A percentile compares a stretch with the other conserved stretches of the same genome.
Conservation (phyloP, 495 filamentous ascomycete species). For the Penicillium macrosclerotiorum region DNA sequence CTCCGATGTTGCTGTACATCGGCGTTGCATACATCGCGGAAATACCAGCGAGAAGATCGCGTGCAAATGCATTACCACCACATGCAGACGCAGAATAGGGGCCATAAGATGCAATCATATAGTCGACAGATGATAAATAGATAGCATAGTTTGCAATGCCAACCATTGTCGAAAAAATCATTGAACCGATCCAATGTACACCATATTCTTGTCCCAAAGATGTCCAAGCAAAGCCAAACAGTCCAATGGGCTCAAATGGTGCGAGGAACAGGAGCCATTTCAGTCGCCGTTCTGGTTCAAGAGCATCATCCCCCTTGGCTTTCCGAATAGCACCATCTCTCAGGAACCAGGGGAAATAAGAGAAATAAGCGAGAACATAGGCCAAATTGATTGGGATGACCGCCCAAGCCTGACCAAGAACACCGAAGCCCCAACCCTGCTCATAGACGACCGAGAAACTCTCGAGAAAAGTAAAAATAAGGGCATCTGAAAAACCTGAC, state of each 20-base stretch:
- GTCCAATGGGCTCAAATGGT: constrained; percentile 60
- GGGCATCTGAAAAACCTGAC: constrained; percentile 69
- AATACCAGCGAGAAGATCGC: constrained; percentile 46
- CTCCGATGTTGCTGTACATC: constrained; percentile 40
- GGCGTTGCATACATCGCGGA: constrained; percentile 43
- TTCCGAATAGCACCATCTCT: constrained; percentile 43
- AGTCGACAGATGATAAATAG: constrained; percentile 75
- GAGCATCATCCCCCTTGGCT: constrained; percentile 31
- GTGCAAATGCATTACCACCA: constrained; percentile 59
- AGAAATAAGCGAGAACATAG: constrained; percentile 62
- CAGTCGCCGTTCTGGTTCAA: constrained; percentile 28
- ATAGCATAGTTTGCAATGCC: constrained; percentile 66
- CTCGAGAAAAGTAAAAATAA: constrained; percentile 78
- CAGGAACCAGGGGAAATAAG: constrained; percentile 61
- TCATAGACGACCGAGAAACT: constrained; percentile 61
- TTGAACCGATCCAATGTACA: constrained; percentile 60
- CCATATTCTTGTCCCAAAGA: constrained; percentile 47
- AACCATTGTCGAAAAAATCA: constrained; percentile 57
- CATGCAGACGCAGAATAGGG: constrained; percentile 74
- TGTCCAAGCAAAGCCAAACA: constrained; percentile 67
- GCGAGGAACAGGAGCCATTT: constrained; percentile 55
- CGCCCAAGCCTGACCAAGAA: constrained; percentile 52
- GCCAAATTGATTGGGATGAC: constrained; percentile 60
- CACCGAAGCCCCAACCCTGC: constrained; percentile 59
- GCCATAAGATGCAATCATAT: constrained; percentile 75